Percentiles rank a stretch among this genome's conserved stretches.
These are phyloP conservation scores for Dimocarpus longan DNA, from an alignment of 345 rosid genomes.

Conservation along the genomic window DNA sequence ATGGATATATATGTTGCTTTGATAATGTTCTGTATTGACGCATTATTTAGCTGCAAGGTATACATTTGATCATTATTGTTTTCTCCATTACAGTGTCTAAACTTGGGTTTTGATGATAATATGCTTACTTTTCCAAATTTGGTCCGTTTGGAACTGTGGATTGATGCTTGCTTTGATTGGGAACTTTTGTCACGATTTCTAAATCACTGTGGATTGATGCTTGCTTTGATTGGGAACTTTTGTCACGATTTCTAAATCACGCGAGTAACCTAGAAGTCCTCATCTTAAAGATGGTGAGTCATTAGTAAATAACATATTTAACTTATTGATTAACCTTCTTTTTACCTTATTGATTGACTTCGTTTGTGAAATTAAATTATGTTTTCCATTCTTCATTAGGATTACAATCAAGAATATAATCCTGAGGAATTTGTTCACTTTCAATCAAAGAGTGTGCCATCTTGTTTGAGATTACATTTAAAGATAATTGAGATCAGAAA, in stretches of 20 bases:
- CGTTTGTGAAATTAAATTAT: not conserved
- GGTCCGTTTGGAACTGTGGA: not conserved
- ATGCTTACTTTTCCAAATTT: slow-evolving; percentile 12
- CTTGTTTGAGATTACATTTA: not conserved
- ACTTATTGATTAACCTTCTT: too few relatives aligned
- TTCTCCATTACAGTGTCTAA: not conserved
- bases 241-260: not conserved
- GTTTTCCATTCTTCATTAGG: not conserved
- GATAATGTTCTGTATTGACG: not conserved
- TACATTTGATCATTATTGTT: not conserved
- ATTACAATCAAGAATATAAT: not conserved
- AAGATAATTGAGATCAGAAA: not conserved
- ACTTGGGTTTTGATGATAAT: not conserved
- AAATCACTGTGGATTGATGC: not conserved
- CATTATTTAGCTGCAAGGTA: not conserved
- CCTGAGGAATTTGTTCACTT: not conserved
- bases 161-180: not conserved
- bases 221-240: not conserved
- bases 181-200: not conserved
- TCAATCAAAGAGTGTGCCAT: not conserved
- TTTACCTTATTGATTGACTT: not conserved
- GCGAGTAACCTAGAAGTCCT: slow-evolving; percentile 6
- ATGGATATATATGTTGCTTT: not conserved
- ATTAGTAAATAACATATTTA: not conserved
- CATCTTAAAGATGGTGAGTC: not conserved